Evolutionary conservation across 805 yeast genomes (phyloP).

Genomic region (Kazachstania kunashirensis): DNA sequence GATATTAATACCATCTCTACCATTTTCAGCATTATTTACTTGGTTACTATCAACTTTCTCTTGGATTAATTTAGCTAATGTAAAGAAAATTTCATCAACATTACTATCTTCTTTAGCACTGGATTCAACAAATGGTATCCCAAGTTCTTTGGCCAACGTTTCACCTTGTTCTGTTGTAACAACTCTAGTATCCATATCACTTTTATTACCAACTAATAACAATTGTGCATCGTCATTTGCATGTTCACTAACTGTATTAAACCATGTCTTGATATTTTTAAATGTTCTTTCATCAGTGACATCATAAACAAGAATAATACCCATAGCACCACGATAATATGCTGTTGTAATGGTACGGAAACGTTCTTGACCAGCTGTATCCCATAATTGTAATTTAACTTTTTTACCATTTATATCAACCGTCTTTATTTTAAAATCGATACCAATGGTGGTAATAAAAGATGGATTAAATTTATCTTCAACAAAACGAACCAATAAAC

Average conservation of each 20-base stretch:
- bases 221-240: slow-evolving; percentile 96
- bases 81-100: slow-evolving; percentile 83
- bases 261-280: slow-evolving; percentile 89
- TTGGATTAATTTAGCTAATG: slow-evolving; percentile 75
- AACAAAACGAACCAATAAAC: slow-evolving; percentile 82
- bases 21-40: slow-evolving; percentile 36
- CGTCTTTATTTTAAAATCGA: slow-evolving; percentile 94
- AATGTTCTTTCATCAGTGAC: slow-evolving; percentile 85
- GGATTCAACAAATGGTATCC: slow-evolving; percentile 87
- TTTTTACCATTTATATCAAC: slow-evolving; percentile 85
- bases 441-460: slow-evolving; percentile 94
- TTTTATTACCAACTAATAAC: slow-evolving; percentile 89
- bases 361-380: slow-evolving; percentile 92
- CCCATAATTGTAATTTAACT: slow-evolving; percentile 93
- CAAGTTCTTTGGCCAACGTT: slow-evolving; percentile 72
- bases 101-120: slow-evolving; percentile 88
- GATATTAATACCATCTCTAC: slow-evolving; percentile 38
- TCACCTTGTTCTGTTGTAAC: slow-evolving; percentile 87
- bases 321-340: slow-evolving; percentile 83
- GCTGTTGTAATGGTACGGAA: slow-evolving; percentile 92
- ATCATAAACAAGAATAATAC: slow-evolving; percentile 72
- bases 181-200: slow-evolving; percentile 80
- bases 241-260: slow-evolving; percentile 87
- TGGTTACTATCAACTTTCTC: slow-evolving; percentile 51
- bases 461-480: slow-evolving; percentile 94